Conservation (phyloP, 768 basidiomycete genomes). For the Podaxis sp. region DNA sequence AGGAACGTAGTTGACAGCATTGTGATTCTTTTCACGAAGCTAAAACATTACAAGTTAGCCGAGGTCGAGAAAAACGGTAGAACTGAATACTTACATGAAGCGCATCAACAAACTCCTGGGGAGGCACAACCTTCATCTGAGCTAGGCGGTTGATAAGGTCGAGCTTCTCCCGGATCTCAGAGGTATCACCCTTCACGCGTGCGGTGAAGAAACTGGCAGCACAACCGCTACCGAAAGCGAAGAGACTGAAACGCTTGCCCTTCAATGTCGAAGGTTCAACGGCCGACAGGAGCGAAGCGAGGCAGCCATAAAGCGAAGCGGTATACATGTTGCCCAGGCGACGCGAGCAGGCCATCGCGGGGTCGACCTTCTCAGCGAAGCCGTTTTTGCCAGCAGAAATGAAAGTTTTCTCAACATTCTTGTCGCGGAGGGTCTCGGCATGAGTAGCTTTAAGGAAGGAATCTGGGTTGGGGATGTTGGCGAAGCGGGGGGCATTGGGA, state of each 20-base stretch:
- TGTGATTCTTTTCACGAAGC: constrained; percentile 98
- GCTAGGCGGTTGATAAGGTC: constrained; percentile 77
- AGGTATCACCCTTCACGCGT: constrained; percentile 84
- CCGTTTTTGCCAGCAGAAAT: constrained; percentile 72
- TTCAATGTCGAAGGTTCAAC: constrained; percentile 68
- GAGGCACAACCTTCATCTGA: constrained; percentile 87
- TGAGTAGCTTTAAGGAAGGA: constrained; percentile 64
- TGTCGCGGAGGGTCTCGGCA: constrained; percentile 84
- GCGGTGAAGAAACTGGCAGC: constrained; percentile 94
- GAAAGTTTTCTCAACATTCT: constrained; percentile 94
- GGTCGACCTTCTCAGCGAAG: constrained; percentile 75
- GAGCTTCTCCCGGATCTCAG: constrained; percentile 78
- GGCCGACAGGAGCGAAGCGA: constrained; percentile 80
- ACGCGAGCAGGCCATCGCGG: constrained; percentile 83
- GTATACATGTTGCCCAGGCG: constrained; percentile 99
- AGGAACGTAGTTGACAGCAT: constrained; percentile 81
- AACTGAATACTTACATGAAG: constrained; percentile 51
- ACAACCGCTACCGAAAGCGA: constrained; percentile 95
- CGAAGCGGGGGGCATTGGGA: constrained; percentile 69
- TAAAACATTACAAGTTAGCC: constrained; percentile 6
- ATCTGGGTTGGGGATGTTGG: constrained; percentile 71
- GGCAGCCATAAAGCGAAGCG: constrained; percentile 90
- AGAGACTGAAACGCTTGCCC: constrained; percentile 89
- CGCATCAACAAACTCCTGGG: constrained; percentile 89
- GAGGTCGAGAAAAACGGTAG: constrained; percentile 5